These are phyloP conservation scores for Aspergillus terreus DNA, from an alignment of 2,329 filamentous ascomycete species.

Conservation along the genomic window DNA sequence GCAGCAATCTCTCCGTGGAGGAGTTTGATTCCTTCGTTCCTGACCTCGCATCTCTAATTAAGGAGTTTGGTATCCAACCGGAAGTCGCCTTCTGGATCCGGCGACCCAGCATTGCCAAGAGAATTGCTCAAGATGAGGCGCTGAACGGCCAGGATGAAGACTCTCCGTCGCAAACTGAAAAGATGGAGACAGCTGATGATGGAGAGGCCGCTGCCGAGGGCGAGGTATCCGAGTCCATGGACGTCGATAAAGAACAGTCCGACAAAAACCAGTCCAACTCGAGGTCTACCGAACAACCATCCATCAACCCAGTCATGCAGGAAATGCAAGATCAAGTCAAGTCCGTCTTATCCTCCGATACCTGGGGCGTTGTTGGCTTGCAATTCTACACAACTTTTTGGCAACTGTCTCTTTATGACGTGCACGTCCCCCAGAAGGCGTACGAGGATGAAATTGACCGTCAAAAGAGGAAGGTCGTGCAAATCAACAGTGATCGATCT, in stretches of 20 bases:
- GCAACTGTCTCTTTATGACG: conserved; percentile 79
- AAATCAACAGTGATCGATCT: conserved; percentile 66
- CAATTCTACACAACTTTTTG: conserved; percentile 90
- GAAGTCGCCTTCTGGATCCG: conserved; percentile 81
- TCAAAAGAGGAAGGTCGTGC: conserved; percentile 63
- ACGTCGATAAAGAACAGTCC: conserved; percentile 31
- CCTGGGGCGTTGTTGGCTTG: conserved; percentile 68
- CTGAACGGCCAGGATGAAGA: conserved; percentile 20
- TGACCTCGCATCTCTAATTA: conserved; percentile 67
- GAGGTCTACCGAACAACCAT: conserved; percentile 37
- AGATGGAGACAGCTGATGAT: conserved; percentile 33
- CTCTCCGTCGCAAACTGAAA: conserved; percentile 16
- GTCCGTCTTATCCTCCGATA: conserved; percentile 56
- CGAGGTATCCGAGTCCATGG: conserved; percentile 24
- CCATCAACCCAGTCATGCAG: conserved; percentile 68
- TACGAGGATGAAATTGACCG: conserved; percentile 74
- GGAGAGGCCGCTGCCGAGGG: conserved; percentile 18
- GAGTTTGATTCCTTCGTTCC: conserved; percentile 80
- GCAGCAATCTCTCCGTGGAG: conserved; percentile 69
- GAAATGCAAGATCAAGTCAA: conserved; percentile 69
- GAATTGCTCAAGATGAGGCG: conserved; percentile 44
- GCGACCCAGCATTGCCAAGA: conserved; percentile 67
- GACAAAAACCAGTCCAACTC: conserved; percentile 5
- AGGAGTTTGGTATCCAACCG: conserved; percentile 74
- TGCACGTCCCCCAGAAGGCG: conserved; percentile 69